Percentiles rank a stretch among this genome's conserved stretches.
Evolutionary conservation across 2,329 filamentous ascomycete species (phyloP).

Genomic region (Fusarium nisikadoi): DNA sequence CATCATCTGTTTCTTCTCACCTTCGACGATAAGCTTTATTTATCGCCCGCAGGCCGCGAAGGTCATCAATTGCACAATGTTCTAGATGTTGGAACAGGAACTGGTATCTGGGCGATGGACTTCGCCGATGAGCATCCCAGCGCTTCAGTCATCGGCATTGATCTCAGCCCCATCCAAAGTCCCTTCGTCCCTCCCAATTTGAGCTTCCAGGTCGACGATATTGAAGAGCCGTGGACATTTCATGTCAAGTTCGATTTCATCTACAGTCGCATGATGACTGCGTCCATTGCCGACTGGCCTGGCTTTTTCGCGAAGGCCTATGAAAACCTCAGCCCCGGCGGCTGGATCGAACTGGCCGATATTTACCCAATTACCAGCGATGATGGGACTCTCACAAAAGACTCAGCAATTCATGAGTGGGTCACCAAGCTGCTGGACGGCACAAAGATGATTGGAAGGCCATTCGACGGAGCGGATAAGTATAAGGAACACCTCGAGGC

Average conservation of each 20-base stretch:
- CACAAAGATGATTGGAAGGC: constrained; percentile 41
- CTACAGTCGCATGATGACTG: constrained; percentile 42
- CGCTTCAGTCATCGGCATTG: constrained; percentile 33
- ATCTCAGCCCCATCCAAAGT: constrained; percentile 41
- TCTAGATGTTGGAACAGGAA: constrained; percentile 44
- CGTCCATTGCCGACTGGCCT: constrained; percentile 31
- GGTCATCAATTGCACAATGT: constrained; percentile 33
- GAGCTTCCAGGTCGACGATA: constrained; percentile 42
- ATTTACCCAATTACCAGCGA: constrained; percentile 24
- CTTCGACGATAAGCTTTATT: constrained; percentile 39
- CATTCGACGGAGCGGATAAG: constrained; percentile 35
- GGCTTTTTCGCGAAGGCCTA: constrained; percentile 39
- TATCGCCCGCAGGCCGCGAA: constrained; percentile 25
- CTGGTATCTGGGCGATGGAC: constrained; percentile 45
- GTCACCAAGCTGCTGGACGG: constrained; percentile 39
- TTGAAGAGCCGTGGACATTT: constrained; percentile 44
- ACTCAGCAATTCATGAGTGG: constrained; percentile 36
- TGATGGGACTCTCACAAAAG: constrained; percentile 22
- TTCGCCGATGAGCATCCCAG: constrained; percentile 39
- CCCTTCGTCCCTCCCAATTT: constrained; percentile 38
- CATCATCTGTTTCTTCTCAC: constrained; percentile 44
- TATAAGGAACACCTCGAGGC: constrained; percentile 52
- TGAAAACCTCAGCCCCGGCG: constrained; percentile 34
- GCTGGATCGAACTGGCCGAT: constrained; percentile 42
- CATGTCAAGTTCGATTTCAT: constrained; percentile 42